Conservation (phyloP, 2,329 filamentous ascomycete genomes). For the Cylindrodendrum hubeiense region DNA sequence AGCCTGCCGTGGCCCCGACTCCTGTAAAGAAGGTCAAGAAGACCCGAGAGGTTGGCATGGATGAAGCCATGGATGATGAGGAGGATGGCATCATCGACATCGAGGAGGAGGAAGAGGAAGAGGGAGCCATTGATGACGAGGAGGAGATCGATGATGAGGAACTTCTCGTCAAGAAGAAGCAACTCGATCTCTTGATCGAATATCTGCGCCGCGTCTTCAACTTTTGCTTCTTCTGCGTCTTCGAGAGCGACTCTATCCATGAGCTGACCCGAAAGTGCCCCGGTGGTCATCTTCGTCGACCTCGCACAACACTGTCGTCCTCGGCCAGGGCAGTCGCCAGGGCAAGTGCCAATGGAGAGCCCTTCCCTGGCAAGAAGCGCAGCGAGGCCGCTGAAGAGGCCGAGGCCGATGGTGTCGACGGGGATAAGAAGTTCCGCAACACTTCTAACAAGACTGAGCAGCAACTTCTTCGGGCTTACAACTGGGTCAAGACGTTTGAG, state of each 20-base stretch:
- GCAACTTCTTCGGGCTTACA: conserved; percentile 93
- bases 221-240: conserved; percentile 99
- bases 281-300: conserved; percentile 94
- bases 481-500: conserved; percentile 99
- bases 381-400: conserved; percentile 73
- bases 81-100: conserved; percentile 76
- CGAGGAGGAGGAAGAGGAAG: conserved; percentile 78
- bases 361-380: conserved; percentile 87
- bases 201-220: conserved; percentile 97
- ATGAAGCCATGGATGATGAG: conserved; percentile 73
- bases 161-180: conserved; percentile 92
- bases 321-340: conserved; percentile 86
- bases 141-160: conserved; percentile 94
- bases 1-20: conserved; percentile 69
- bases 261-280: conserved; percentile 96
- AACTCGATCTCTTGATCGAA: conserved; percentile 94
- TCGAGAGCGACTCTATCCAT: conserved; percentile 97
- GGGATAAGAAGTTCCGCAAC: conserved; percentile 80
- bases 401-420: conserved; percentile 59
- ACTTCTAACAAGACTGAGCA: conserved; percentile 84
- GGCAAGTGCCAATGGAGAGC: conserved; percentile 84
- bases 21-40: conserved; percentile 71
- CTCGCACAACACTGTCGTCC: conserved; percentile 85
- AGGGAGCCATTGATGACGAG: conserved; percentile 81
- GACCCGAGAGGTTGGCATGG: conserved; percentile 69